A percentile compares a stretch with the other conserved stretches of the same genome.
Conservation (phyloP, 78 protist genomes). For the Isochrysis galbana region DNA sequence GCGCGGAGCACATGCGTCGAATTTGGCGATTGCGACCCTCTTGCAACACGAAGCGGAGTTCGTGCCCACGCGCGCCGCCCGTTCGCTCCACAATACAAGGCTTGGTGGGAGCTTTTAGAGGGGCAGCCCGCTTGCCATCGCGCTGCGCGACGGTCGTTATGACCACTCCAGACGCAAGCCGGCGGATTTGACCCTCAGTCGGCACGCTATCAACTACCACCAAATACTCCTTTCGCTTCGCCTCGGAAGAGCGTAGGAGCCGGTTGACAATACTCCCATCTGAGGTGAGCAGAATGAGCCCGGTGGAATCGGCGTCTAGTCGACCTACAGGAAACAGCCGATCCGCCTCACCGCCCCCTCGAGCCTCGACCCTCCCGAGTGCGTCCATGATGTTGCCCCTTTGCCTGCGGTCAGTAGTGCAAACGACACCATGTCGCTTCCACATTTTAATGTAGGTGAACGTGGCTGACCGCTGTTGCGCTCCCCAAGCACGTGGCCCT, state of each 20-base stretch:
- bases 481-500: too few species aligned
- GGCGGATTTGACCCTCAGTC: not conserved
- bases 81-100: not conserved
- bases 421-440: conserved; percentile 1
- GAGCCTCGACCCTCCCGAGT: not conserved
- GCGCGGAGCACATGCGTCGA: not conserved
- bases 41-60: not conserved
- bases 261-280: not conserved
- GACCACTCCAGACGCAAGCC: not conserved
- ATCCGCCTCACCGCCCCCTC: not conserved
- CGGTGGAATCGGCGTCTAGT: not conserved
- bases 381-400: not conserved
- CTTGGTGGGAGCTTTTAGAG: not conserved
- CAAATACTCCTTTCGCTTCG: not conserved
- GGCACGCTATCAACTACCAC: not conserved
- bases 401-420: not conserved
- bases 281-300: conserved; percentile 8
- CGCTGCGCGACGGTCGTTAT: not conserved
- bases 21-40: conserved; percentile 23
- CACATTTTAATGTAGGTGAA: not conserved
- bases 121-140: not conserved
- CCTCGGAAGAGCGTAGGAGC: not conserved
- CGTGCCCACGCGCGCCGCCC: not conserved
- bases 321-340: conserved; percentile 1
- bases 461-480: not conserved